A percentile compares a stretch with the other conserved stretches of the same genome.
Evolutionary conservation across 768 basidiomycete species (phyloP).

Genomic region (Tubosaeta brunneosetosa): DNA sequence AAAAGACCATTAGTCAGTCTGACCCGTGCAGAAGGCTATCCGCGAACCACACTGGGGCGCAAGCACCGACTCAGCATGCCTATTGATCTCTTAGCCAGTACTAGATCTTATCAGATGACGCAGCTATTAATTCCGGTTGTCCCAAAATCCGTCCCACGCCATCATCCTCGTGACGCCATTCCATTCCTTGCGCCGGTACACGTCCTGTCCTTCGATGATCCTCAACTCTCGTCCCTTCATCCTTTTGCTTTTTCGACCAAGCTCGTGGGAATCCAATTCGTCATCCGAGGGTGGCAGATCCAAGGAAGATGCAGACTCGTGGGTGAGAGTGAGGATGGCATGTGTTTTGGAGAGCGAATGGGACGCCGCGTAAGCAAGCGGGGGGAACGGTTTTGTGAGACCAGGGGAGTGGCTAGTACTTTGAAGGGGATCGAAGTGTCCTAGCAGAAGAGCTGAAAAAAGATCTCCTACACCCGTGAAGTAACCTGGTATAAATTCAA

Average conservation of each 20-base stretch:
- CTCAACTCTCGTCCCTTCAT: conserved; percentile 86
- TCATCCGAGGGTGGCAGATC: conserved; percentile 68
- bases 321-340: conserved; percentile 61
- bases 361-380: conserved; percentile 46
- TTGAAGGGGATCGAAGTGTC: conserved; percentile 52
- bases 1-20: no score
- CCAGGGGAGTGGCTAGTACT: neutral
- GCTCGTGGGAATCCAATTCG: conserved; percentile 62
- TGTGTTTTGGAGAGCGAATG: conserved; percentile 72
- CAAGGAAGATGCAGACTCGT: conserved; percentile 43
- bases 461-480: conserved; percentile 97
- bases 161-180: conserved; percentile 30
- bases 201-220: conserved; percentile 71
- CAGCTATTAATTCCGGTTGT: neutral
- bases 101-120: no score
- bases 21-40: no score
- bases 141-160: conserved; percentile 36
- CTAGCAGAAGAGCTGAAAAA: conserved; percentile 88
- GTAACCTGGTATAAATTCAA: conserved; percentile 83
- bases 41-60: no score
- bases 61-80: no score
- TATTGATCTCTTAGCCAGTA: no score
- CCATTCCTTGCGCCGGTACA: conserved; percentile 47
- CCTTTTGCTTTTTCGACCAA: conserved; percentile 59
- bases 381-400: conserved; percentile 7